Percentiles rank a stretch among this genome's conserved stretches.
These are phyloP conservation scores for Laguncularia racemosa DNA, from an alignment of 345 rosid genomes.

Conservation along the genomic window DNA sequence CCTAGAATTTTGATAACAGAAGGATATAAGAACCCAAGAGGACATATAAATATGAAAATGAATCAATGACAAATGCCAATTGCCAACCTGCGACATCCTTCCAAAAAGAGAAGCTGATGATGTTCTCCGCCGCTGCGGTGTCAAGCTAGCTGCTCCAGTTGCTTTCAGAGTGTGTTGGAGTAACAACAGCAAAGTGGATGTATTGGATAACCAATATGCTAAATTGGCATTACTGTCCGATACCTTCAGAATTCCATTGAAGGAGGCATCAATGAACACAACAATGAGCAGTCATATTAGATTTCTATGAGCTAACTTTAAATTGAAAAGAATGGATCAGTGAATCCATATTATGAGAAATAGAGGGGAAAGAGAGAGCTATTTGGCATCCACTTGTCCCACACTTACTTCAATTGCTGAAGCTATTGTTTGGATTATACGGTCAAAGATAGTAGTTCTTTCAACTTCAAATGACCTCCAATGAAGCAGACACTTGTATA, in stretches of 20 bases:
- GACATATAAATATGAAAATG: slow-evolving; percentile 2
- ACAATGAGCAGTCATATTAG: too few species aligned
- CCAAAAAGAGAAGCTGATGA: slow-evolving; percentile 89
- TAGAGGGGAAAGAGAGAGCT: background rate
- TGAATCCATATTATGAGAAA: background rate
- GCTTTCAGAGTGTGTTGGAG: slow-evolving; percentile 98
- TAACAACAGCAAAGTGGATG: slow-evolving; percentile 75
- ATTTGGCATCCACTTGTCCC: slow-evolving; percentile 5
- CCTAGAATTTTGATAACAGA: slow-evolving; percentile 38
- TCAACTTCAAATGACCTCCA: slow-evolving; percentile 99
- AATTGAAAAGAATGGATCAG: too few species aligned
- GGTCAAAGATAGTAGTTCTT: slow-evolving; percentile 90
- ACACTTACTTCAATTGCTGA: slow-evolving; percentile 68
- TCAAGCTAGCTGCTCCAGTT: slow-evolving; percentile 93
- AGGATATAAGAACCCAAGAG: slow-evolving; percentile 2
- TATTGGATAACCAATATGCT: slow-evolving; percentile 94
- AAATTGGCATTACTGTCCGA: slow-evolving; percentile 72
- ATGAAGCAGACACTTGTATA: slow-evolving; percentile 91
- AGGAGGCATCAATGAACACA: slow-evolving; percentile 15
- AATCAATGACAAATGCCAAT: slow-evolving; percentile 1
- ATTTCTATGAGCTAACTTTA: too few species aligned
- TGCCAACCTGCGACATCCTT: slow-evolving; percentile 91
- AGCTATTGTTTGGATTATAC: slow-evolving; percentile 92
- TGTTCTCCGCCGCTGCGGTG: slow-evolving; percentile 94
- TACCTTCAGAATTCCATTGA: slow-evolving; percentile 43